Evolutionary conservation across 768 basidiomycete genomes (phyloP).

Genomic region (Tricholoma sp.): DNA sequence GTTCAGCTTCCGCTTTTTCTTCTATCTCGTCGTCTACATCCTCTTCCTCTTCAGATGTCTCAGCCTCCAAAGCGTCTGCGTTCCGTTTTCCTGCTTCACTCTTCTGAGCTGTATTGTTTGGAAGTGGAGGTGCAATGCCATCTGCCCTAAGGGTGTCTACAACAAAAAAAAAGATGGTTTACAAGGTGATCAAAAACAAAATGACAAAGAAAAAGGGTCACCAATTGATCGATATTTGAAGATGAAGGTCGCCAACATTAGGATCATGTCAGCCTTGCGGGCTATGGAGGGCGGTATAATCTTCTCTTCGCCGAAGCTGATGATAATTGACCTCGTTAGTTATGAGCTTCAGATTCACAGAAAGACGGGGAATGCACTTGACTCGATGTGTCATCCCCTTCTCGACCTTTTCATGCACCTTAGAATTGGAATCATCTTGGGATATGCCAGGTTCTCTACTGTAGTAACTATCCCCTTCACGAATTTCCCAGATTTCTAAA

Average conservation of each 20-base stretch:
- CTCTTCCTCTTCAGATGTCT: not conserved
- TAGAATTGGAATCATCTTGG: not conserved
- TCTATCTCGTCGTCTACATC: not conserved
- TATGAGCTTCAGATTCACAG: too few relatives aligned
- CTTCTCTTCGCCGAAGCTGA: slow-evolving; percentile 2
- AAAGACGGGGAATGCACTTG: slow-evolving; percentile 11
- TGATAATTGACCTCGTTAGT: not conserved
- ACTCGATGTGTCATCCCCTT: slow-evolving; percentile 22
- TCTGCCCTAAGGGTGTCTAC: slow-evolving; percentile 4
- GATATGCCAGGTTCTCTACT: too few relatives aligned
- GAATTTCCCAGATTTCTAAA: slow-evolving; percentile 4
- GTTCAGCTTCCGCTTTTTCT: not conserved
- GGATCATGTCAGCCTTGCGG: not conserved
- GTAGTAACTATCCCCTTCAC: too few relatives aligned
- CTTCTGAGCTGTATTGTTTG: not conserved
- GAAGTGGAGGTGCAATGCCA: not conserved
- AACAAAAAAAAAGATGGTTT: not conserved
- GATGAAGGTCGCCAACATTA: not conserved
- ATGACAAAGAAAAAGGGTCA: not conserved
- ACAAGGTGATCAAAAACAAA: not conserved
- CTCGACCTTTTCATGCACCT: slow-evolving; percentile 22
- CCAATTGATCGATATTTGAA: slow-evolving; percentile 16
- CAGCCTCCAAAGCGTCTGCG: not conserved
- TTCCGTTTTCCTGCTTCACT: not conserved
- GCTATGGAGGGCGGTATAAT: too few relatives aligned